Evolutionary conservation across 129 eudicot species (phyloP).

Genomic region (Escallonia rubra): DNA sequence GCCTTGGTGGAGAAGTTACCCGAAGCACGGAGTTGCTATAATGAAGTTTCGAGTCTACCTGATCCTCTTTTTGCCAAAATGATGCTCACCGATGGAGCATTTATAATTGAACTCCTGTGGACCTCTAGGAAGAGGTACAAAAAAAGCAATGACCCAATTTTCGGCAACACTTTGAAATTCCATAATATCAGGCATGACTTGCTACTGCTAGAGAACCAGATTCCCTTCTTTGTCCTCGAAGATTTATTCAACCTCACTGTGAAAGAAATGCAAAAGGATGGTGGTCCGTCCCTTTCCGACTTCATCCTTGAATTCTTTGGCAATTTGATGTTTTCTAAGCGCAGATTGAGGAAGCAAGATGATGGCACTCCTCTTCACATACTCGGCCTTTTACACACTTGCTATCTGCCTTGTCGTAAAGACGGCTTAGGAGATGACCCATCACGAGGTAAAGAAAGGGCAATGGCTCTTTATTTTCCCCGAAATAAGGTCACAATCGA

Average conservation of each 20-base stretch:
- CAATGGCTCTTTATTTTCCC: neutral
- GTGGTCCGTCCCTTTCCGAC: neutral
- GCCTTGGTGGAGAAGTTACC: neutral
- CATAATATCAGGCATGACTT: conserved; percentile 3
- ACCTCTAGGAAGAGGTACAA: neutral
- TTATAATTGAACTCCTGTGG: conserved; percentile 4
- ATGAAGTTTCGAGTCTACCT: neutral
- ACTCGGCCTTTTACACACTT: conserved; percentile 13
- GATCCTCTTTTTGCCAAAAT: conserved; percentile 10
- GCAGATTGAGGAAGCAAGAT: too few relatives aligned
- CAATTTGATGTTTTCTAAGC: neutral
- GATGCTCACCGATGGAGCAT: conserved; percentile 24
- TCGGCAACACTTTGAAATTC: neutral
- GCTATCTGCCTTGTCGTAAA: conserved; percentile 2
- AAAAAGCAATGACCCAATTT: neutral
- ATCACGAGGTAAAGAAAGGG: neutral
- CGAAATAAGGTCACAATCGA: neutral
- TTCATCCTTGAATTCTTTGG: neutral
- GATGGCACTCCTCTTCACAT: neutral
- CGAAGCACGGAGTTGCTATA: neutral
- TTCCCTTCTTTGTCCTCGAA: conserved; percentile 23
- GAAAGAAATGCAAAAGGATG: neutral
- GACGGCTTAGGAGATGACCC: neutral
- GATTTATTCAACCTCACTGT: conserved; percentile 14
- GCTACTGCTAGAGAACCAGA: conserved; percentile 21